These are phyloP conservation scores for Fraxinus xanthoxyloides DNA, from an alignment of 305 asterid species.

Conservation along the genomic window DNA sequence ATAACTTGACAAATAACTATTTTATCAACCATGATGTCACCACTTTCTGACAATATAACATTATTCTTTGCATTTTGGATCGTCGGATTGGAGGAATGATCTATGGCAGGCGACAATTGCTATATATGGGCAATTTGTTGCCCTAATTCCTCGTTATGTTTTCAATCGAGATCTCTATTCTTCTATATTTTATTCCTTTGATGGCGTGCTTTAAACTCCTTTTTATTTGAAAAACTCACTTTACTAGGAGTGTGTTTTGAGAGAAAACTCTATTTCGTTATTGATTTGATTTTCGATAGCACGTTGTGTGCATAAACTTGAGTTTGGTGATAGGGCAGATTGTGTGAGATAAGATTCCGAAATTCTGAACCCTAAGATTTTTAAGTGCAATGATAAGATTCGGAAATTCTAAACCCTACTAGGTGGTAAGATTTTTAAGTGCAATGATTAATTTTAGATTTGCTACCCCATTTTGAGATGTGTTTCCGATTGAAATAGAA, in stretches of 20 bases:
- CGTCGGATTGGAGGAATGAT: background rate
- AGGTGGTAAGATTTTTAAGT: background rate
- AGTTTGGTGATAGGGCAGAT: background rate
- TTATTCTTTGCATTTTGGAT: background rate
- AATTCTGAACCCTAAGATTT: background rate
- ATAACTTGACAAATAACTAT: too few species aligned
- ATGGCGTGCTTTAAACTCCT: background rate
- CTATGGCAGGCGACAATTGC: background rate
- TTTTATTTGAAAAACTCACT: too few species aligned
- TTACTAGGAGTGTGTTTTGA: too few species aligned
- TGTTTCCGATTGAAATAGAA: background rate
- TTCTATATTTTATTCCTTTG: background rate
- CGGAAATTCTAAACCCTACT: background rate
- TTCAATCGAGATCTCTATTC: background rate
- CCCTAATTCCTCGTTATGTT: background rate
- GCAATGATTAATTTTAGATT: background rate
- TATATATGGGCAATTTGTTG: background rate
- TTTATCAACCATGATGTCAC: too few species aligned
- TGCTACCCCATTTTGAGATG: background rate
- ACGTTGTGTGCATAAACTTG: background rate
- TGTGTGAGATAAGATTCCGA: background rate
- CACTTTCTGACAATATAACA: too few species aligned
- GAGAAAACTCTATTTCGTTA: too few species aligned
- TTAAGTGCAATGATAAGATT: background rate
- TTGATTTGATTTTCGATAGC: background rate